Percentiles rank a stretch among this genome's conserved stretches.
phyloP scores from a whole-genome alignment of 768 basidiomycete genomes.

The Suillus subalutaceus region DNA sequence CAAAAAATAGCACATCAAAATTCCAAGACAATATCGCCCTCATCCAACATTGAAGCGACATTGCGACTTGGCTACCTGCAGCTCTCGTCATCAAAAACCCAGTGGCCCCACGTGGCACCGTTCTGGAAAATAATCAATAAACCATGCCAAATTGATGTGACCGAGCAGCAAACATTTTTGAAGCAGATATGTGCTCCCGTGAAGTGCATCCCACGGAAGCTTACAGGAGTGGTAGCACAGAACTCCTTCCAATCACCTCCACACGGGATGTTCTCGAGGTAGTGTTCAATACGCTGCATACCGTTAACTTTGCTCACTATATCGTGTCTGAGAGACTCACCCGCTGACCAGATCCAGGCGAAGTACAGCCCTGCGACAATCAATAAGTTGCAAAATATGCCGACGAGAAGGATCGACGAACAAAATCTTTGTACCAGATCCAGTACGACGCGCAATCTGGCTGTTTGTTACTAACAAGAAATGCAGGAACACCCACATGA shows the following conservation, averaged over 20 bases:
- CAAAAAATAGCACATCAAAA: background rate
- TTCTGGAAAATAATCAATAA: conserved; percentile 17
- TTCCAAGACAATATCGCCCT: background rate
- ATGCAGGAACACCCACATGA: conserved; percentile 14
- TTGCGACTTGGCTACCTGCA: conserved; percentile 20
- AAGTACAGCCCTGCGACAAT: conserved; percentile 6
- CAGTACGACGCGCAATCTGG: conserved; percentile 31
- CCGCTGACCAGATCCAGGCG: conserved; percentile 5
- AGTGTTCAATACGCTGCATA: conserved; percentile 32
- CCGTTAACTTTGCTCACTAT: background rate
- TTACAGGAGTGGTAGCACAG: conserved; percentile 35
- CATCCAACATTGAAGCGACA: no score
- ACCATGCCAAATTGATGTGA: background rate
- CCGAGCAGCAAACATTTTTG: conserved; percentile 20
- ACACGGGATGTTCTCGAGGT: conserved; percentile 29
- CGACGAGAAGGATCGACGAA: background rate
- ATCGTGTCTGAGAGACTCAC: conserved; percentile 6
- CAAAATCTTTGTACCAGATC: conserved; percentile 26
- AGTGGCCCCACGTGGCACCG: conserved; percentile 23
- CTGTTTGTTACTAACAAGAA: no score
- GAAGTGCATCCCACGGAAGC: conserved; percentile 30
- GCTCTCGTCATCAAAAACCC: conserved; percentile 26
- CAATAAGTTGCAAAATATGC: background rate
- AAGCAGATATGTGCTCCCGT: conserved; percentile 25
- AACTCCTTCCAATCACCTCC: conserved; percentile 34